Percentiles rank a stretch among this genome's conserved stretches.
Evolutionary conservation across 306 rosid species (phyloP).

Genomic region (Lupinus albus): DNA sequence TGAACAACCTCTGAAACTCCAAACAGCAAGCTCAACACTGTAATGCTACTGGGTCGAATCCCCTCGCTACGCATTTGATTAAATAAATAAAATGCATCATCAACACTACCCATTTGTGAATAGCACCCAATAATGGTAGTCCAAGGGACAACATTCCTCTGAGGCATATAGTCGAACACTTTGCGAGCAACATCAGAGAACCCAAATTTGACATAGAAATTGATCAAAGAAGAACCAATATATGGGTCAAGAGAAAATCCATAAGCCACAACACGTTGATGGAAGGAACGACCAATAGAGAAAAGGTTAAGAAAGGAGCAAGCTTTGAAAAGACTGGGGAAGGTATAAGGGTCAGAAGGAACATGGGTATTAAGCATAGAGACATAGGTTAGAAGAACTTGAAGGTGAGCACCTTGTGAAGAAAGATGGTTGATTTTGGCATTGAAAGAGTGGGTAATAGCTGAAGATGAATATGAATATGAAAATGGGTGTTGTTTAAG

Average conservation of each 20-base stretch:
- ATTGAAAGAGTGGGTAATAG: conserved; percentile 55
- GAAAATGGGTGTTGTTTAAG: conserved; percentile 35
- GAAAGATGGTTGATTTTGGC: conserved; percentile 63
- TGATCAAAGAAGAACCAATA: conserved; percentile 61
- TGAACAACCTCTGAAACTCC: conserved; percentile 52
- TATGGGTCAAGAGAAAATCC: conserved; percentile 65
- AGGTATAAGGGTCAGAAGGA: conserved; percentile 67
- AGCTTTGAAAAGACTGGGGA: conserved; percentile 74
- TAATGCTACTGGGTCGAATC: conserved; percentile 61
- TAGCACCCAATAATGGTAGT: conserved; percentile 77
- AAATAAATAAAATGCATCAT: conserved; percentile 52
- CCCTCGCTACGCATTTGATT: conserved; percentile 55
- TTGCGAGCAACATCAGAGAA: conserved; percentile 48
- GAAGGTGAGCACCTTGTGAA: conserved; percentile 56
- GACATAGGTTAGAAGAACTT: conserved; percentile 55
- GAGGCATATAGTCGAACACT: conserved; percentile 66
- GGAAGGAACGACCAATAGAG: conserved; percentile 51
- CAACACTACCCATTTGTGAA: conserved; percentile 44
- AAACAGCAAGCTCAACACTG: conserved; percentile 58
- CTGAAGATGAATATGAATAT: conserved; percentile 14
- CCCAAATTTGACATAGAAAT: conserved; percentile 59
- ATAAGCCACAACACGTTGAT: conserved; percentile 52
- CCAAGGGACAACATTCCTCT: conserved; percentile 76
- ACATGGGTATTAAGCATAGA: conserved; percentile 59
- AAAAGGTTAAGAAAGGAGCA: conserved; percentile 59